phyloP scores from a whole-genome alignment of 106 monocot genomes.

The Amphibolis antarctica region DNA sequence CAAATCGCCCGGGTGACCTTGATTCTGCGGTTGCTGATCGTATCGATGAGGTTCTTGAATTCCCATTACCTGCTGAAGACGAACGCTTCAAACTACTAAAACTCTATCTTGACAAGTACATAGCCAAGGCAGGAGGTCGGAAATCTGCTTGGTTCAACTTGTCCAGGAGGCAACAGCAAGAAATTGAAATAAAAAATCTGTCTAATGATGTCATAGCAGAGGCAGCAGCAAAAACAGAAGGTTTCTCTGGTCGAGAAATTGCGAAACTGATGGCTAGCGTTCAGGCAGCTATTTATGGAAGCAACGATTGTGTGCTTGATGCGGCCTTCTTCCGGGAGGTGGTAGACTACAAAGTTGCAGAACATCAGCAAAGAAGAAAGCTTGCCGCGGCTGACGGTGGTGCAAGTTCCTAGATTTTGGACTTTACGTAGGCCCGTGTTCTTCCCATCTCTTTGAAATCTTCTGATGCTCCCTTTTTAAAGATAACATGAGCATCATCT shows the following conservation, averaged over 20 bases:
- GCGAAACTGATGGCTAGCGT: conserved; percentile 87
- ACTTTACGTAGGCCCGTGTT: neutral
- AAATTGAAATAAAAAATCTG: conserved; percentile 56
- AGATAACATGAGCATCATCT: neutral
- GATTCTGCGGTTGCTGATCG: conserved; percentile 87
- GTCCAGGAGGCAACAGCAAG: conserved; percentile 37
- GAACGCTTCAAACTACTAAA: conserved; percentile 75
- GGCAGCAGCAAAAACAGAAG: conserved; percentile 72
- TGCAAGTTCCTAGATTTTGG: neutral
- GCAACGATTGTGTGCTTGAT: conserved; percentile 64
- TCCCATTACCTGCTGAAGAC: conserved; percentile 86
- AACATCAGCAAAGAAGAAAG: conserved; percentile 75
- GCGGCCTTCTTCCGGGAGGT: conserved; percentile 61
- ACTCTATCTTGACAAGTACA: conserved; percentile 83
- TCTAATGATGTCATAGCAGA: conserved; percentile 66
- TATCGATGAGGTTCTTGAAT: conserved; percentile 89
- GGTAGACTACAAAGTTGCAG: conserved; percentile 92
- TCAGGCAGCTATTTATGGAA: conserved; percentile 87
- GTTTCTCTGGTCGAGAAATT: conserved; percentile 88
- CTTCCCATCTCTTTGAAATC: neutral
- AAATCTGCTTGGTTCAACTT: conserved; percentile 18
- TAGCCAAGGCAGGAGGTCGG: conserved; percentile 33
- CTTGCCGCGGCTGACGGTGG: conserved; percentile 25
- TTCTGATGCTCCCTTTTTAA: neutral
- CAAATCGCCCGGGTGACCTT: conserved; percentile 85